Conservation (phyloP, 1,284 basidiomycete genomes). For the Ganoderma lucidum region DNA sequence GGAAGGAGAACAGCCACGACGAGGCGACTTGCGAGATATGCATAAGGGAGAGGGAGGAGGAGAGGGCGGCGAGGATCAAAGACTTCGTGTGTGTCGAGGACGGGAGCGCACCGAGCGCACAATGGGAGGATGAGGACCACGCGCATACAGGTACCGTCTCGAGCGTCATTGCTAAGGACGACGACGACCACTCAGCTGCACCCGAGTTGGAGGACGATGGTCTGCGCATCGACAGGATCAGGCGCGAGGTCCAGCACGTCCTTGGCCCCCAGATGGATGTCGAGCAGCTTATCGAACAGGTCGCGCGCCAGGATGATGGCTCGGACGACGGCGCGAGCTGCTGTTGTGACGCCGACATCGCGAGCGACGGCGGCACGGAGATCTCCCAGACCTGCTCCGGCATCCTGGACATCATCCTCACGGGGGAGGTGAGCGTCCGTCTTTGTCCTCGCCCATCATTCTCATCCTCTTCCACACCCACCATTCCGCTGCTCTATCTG, state of each 20-base stretch:
- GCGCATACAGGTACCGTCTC: not conserved
- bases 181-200: not conserved
- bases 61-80: constrained; percentile 22
- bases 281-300: constrained; percentile 33
- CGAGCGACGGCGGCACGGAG: constrained; percentile 23
- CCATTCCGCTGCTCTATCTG: not conserved
- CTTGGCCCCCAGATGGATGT: constrained; percentile 36
- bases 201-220: constrained; percentile 12
- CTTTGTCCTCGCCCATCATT: constrained; percentile 3
- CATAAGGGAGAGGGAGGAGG: not conserved
- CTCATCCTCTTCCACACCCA: not conserved
- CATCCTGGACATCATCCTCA: constrained; percentile 63
- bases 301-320: constrained; percentile 25
- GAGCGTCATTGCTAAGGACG: not conserved
- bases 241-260: constrained; percentile 35
- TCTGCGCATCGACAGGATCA: constrained; percentile 36
- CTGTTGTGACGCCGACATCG: constrained; percentile 2
- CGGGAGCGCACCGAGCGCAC: constrained; percentile 12
- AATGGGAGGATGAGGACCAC: not conserved
- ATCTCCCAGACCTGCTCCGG: constrained; percentile 49
- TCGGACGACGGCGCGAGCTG: constrained; percentile 24
- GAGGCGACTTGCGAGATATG: constrained; percentile 48
- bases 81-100: constrained; percentile 25
- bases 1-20: constrained; percentile 48
- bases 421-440: constrained; percentile 53